Evolutionary conservation across 2,329 filamentous ascomycete species (phyloP), one percentile per base, ranked within the genome.

Genomic region (Diaporthe helianthi): DNA sequence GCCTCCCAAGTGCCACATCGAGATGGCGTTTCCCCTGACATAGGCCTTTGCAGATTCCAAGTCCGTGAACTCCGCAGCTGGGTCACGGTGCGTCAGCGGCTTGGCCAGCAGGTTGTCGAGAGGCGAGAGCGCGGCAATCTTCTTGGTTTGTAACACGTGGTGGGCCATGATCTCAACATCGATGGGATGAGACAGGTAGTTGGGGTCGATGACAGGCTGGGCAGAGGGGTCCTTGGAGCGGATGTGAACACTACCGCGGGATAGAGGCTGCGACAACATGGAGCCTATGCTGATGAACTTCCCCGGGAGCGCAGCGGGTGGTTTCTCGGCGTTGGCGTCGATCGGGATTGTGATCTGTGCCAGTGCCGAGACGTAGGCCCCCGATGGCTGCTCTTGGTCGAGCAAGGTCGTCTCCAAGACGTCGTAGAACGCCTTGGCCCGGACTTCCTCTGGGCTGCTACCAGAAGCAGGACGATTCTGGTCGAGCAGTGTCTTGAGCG

Each of bases 241-340:
- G 67, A 89, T 85, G 77, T 89, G 88, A 68, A 87, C 83, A 36
- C 82, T 80, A 7, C 87, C 87, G 0, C 87, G 83, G 3, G 84
- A 86, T 72, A 85, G 84, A 0, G 87, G 87, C 69, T 89, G 87
- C 15, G 84, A 83, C 24, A 86, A 86, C 73, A 86, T 87, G 1
- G 83, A 81, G 68, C 83, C 83, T 68, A 83, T 79, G 17, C 84
- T 83, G 54, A 87, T 80, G 73, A 85, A 86, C 71, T 87, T 83
- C 69, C 79, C 76, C 1, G 78, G 76, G 2, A 74, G 75, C 33
- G 76, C 75, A 1, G 72, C 72, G 3, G 70, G 68, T 68, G 72
- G 71, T 33, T 69, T 71, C 58, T 74, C 65, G 6, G 71, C 67
- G 51, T 72, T 72, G 33, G 73, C 73, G 10, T 74, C 70, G 1